Conservation (phyloP, 129 eudicot species). For the Chrysanthemum makinoi region DNA sequence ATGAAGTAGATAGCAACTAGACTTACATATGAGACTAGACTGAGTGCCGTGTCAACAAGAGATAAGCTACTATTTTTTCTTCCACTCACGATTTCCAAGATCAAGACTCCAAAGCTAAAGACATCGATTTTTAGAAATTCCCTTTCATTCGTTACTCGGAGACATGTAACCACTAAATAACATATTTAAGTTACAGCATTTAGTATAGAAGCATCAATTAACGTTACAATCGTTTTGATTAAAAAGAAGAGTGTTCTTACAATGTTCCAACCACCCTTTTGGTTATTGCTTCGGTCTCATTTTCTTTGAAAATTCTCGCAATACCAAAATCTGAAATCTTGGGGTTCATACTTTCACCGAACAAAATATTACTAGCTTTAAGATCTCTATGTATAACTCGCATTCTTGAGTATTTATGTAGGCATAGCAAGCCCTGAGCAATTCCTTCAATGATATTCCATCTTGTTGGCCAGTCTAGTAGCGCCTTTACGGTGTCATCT, state of each 20-base stretch:
- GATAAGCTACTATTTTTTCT: slow-evolving; percentile 18
- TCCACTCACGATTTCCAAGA: no score
- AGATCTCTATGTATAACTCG: slow-evolving; percentile 52
- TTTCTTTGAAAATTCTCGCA: slow-evolving; percentile 41
- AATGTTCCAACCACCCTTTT: slow-evolving; percentile 39
- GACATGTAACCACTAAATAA: slow-evolving; percentile 24
- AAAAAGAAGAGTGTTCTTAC: slow-evolving; percentile 23
- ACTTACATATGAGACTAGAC: slow-evolving; percentile 45
- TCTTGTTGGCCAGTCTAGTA: slow-evolving; percentile 40
- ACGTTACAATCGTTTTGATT: not conserved
- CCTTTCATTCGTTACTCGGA: slow-evolving; percentile 31
- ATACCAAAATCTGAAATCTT: slow-evolving; percentile 49
- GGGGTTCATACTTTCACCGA: slow-evolving; percentile 43
- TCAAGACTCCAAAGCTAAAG: slow-evolving; percentile 11
- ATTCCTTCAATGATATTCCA: slow-evolving; percentile 41
- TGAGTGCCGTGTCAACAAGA: slow-evolving; percentile 22
- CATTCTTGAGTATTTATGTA: slow-evolving; percentile 50
- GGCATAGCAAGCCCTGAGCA: slow-evolving; percentile 52
- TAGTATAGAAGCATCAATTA: not conserved
- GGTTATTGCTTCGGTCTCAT: slow-evolving; percentile 46
- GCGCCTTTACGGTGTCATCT: slow-evolving; percentile 33
- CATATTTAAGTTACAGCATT: not conserved
- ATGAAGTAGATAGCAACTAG: not conserved
- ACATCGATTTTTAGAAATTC: slow-evolving; percentile 24
- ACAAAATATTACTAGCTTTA: slow-evolving; percentile 45